Base-by-base conservation (phyloP, 2,329 filamentous ascomycete species). In the Scytalidium lignicola region DNA sequence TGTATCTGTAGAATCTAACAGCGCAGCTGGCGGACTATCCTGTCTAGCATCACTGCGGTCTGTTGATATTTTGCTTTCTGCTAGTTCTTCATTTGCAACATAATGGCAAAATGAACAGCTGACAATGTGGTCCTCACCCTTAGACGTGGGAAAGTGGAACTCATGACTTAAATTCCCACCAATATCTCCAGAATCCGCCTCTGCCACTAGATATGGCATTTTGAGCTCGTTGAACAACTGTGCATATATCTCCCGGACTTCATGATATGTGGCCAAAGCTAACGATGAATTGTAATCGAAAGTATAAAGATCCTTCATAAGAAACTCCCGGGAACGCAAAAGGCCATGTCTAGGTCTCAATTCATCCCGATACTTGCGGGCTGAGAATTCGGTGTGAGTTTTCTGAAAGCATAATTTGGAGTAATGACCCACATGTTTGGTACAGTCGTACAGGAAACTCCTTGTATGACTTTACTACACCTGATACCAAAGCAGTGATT, bases 301-400 rank as follows among this genome's bases (percentile, higher is more conserved):
- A 0, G 91, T 96, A 66, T 99, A 99, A 1, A 99, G 78, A 66
- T 99, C 93, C 68, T 99, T 99, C 93, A 99, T 99, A 58, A 90
- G 71, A 61, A 99, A 99, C 62, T 99, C 93, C 53, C 90, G 83
- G 1, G 89, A 87, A 9, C 93, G 83, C 8, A 99, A 74, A 2
- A 99, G 74, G 12, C 93, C 93, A 59, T 95, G 88, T 26, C 93
- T 81, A 18, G 93, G 93, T 21, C 93, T 80, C 49, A 86, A 79
- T 68, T 99, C 93, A 70, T 99, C 93, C 44, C 93, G 83, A 63
- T 97, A 99, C 67, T 99, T 99, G 43, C 92, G 81, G 23, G 89
- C 86, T 89, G 53, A 7, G 28, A 3, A 19, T 9, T n/a, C 29
- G 13, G 7, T 13, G 52, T 55, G 42, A 46, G 32, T 18, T 47